Evolutionary conservation across 306 rosid species (phyloP).

Genomic region (Lathyrus oleraceus): DNA sequence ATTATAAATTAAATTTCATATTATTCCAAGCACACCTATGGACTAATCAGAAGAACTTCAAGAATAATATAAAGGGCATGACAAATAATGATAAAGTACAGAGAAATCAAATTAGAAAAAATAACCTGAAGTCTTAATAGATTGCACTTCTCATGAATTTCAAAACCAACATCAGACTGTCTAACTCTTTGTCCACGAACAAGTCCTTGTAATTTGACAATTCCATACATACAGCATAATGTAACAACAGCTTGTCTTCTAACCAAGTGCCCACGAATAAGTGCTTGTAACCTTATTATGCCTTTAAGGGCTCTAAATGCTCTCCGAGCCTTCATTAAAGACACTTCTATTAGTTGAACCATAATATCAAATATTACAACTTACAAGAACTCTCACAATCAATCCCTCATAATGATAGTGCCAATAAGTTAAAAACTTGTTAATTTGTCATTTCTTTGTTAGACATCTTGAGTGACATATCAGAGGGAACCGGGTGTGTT

Average conservation of each 20-base stretch:
- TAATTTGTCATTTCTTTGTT: conserved; percentile 10
- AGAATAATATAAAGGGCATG: conserved; percentile 21
- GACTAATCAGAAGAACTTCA: conserved; percentile 21
- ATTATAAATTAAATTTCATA: background rate
- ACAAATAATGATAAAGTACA: conserved; percentile 2
- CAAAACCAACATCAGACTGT: conserved; percentile 59
- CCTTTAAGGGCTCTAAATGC: conserved; percentile 97
- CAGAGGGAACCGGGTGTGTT: background rate
- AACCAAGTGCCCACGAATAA: conserved; percentile 97
- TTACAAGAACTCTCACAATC: conserved; percentile 29
- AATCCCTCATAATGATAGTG: conserved; percentile 18
- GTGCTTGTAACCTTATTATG: conserved; percentile 98
- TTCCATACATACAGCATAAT: conserved; percentile 72
- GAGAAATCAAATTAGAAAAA: conserved; percentile 11
- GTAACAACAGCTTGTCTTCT: conserved; percentile 97
- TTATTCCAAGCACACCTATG: background rate
- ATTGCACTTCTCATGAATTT: conserved; percentile 60
- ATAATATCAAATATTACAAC: conserved; percentile 32
- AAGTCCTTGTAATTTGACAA: conserved; percentile 88
- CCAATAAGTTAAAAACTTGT: conserved; percentile 18
- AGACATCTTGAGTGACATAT: conserved; percentile 5
- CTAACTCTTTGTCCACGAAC: conserved; percentile 77
- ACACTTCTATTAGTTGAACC: conserved; percentile 42
- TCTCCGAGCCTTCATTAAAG: conserved; percentile 87
- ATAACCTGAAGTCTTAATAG: conserved; percentile 52